Percentiles rank a stretch among this genome's conserved stretches.
Conservation (phyloP, 495 filamentous ascomycete species). For the Chaetomium fimeti region DNA sequence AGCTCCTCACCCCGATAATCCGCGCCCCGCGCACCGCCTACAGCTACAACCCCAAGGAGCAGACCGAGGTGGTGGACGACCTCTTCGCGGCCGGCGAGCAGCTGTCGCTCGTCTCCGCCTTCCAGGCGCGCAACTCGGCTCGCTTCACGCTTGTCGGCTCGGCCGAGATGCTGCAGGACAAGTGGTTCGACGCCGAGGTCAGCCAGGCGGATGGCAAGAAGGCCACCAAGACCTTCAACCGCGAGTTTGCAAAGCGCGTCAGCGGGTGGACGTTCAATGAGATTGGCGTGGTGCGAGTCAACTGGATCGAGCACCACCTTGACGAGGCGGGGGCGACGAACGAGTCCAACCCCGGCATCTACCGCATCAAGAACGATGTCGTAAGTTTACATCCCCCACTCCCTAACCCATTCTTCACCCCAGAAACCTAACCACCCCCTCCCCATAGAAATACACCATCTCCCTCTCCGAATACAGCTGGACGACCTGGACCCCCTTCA, state of each 20-base stretch:
- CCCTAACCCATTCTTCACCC: slow-evolving; percentile 2
- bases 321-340: slow-evolving; percentile 53
- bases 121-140: slow-evolving; percentile 92
- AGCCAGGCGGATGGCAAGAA: slow-evolving; percentile 53
- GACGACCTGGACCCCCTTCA: slow-evolving; percentile 71
- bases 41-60: slow-evolving; percentile 91
- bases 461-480: slow-evolving; percentile 79
- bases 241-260: slow-evolving; percentile 79
- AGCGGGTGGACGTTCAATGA: slow-evolving; percentile 93
- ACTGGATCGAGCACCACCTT: slow-evolving; percentile 77
- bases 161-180: slow-evolving; percentile 79
- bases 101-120: slow-evolving; percentile 72
- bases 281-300: slow-evolving; percentile 81
- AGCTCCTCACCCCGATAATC: slow-evolving; percentile 76
- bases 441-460: slow-evolving; percentile 73
- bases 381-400: slow-evolving; percentile 55
- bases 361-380: slow-evolving; percentile 95
- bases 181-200: slow-evolving; percentile 85
- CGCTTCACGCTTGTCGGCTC: slow-evolving; percentile 85
- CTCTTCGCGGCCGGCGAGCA: slow-evolving; percentile 81
- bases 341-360: slow-evolving; percentile 77
- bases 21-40: slow-evolving; percentile 81
- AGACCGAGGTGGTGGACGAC: slow-evolving; percentile 64
- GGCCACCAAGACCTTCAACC: slow-evolving; percentile 62
- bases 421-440: neutral